Conservation (phyloP, 2,329 filamentous ascomycete species). For the Talaromyces piceae region DNA sequence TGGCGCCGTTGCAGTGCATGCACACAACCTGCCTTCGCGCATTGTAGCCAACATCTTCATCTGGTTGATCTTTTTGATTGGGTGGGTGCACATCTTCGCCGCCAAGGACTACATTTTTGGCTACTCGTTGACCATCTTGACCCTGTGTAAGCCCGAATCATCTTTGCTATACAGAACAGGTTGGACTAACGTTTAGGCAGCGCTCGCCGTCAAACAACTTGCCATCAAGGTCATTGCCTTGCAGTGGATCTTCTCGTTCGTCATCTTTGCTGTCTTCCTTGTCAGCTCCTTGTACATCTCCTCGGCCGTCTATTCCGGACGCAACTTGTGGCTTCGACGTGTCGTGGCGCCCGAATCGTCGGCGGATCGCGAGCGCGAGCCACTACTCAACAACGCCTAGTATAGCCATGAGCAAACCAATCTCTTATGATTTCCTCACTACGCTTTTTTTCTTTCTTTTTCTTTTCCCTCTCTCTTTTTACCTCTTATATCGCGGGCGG, state of each 20-base stretch:
- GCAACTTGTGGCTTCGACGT: slow-evolving; percentile 29
- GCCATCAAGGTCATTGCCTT: slow-evolving; percentile 64
- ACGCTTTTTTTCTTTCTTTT: too few species aligned
- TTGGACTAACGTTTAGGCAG: slow-evolving; percentile 17
- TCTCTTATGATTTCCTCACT: too few species aligned
- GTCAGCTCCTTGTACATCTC: slow-evolving; percentile 51
- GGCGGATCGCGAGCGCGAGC: slow-evolving; percentile 47
- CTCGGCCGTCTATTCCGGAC: slow-evolving; percentile 26
- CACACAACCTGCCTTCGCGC: slow-evolving; percentile 59
- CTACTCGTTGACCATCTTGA: slow-evolving; percentile 66
- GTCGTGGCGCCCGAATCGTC: slow-evolving; percentile 31
- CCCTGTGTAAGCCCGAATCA: slow-evolving; percentile 51
- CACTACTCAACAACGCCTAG: slow-evolving; percentile 42
- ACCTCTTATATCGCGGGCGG: too few species aligned
- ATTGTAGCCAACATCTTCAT: slow-evolving; percentile 83
- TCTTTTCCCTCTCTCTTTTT: too few species aligned
- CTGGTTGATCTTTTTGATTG: slow-evolving; percentile 73
- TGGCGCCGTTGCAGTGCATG: slow-evolving; percentile 72
- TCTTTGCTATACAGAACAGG: not conserved
- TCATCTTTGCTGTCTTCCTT: slow-evolving; percentile 70
- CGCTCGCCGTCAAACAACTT: slow-evolving; percentile 71
- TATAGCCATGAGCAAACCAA: too few species aligned
- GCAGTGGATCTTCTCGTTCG: slow-evolving; percentile 89
- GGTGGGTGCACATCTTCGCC: slow-evolving; percentile 63
- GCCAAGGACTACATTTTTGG: slow-evolving; percentile 75